phyloP scores from a whole-genome alignment of 305 asterid species.

The Ilex paraguariensis region DNA sequence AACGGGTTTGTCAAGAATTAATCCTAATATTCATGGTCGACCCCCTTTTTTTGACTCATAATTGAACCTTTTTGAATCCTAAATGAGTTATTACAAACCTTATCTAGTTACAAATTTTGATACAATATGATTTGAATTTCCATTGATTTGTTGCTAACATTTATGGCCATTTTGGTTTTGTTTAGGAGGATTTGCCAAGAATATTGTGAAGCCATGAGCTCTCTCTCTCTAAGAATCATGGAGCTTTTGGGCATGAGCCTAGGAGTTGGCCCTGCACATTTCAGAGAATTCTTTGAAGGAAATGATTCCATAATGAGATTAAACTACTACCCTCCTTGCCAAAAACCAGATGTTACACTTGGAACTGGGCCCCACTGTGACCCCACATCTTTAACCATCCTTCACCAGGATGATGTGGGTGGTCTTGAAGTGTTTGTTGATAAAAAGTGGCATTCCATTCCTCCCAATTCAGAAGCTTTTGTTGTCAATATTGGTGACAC shows the following conservation, averaged over 20 bases:
- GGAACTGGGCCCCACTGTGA: conserved; percentile 95
- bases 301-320: conserved; percentile 80
- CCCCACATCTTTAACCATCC: conserved; percentile 70
- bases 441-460: conserved; percentile 63
- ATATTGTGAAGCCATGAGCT: conserved; percentile 68
- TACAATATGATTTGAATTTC: too few species aligned
- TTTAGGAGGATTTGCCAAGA: conserved; percentile 48
- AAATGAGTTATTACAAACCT: too few species aligned
- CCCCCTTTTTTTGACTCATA: too few species aligned
- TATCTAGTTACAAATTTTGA: too few species aligned
- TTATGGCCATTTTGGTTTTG: not conserved
- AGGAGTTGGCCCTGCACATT: conserved; percentile 48
- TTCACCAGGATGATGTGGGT: conserved; percentile 73
- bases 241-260: conserved; percentile 68
- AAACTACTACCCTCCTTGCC: conserved; percentile 73
- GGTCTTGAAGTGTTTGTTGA: conserved; percentile 73
- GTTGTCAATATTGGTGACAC: conserved; percentile 91
- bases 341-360: conserved; percentile 53
- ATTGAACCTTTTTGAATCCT: too few species aligned
- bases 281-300: conserved; percentile 58
- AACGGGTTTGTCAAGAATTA: too few species aligned
- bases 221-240: conserved; percentile 46
- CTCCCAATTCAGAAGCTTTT: conserved; percentile 64
- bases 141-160: not conserved
- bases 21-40: too few species aligned